phyloP scores from a whole-genome alignment of 305 asterid species.

The Fraxinus sp. region DNA sequence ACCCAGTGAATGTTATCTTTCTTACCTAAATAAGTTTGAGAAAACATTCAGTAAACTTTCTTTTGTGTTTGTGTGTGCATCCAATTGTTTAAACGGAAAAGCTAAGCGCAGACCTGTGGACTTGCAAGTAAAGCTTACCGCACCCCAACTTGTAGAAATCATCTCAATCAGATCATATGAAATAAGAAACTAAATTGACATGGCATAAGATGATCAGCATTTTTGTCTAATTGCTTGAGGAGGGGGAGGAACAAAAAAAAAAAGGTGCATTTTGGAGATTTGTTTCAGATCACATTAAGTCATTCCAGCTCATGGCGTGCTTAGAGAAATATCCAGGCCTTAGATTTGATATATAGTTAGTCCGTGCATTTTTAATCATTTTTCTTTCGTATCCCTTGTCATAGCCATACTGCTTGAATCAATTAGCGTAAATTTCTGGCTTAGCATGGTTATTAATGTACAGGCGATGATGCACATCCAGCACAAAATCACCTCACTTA shows the following conservation, averaged over 20 bases:
- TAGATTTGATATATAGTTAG: conserved; percentile 2
- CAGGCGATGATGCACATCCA: neutral
- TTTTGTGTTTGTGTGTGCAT: neutral
- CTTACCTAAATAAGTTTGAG: conserved; percentile 59
- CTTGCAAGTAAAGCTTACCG: conserved; percentile 68
- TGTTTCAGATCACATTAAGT: conserved; percentile 18
- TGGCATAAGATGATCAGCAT: neutral
- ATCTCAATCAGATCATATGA: conserved; percentile 15
- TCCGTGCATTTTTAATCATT: neutral
- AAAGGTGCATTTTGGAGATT: conserved; percentile 8
- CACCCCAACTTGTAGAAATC: conserved; percentile 59
- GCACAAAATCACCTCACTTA: neutral
- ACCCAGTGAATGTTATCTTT: conserved; percentile 92
- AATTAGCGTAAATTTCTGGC: neutral
- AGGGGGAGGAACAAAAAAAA: neutral
- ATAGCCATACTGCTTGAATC: neutral
- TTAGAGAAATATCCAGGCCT: neutral
- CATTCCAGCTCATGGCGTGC: neutral
- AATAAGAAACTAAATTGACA: conserved; percentile 14
- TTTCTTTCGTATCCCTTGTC: neutral
- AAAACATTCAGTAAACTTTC: conserved; percentile 18
- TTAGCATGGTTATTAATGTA: neutral
- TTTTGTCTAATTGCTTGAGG: conserved; percentile 1
- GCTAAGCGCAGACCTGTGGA: conserved; percentile 50
- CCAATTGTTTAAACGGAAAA: conserved; percentile 11